phyloP scores from a whole-genome alignment of 306 rosid genomes.

The Prinsepia uniflora region DNA sequence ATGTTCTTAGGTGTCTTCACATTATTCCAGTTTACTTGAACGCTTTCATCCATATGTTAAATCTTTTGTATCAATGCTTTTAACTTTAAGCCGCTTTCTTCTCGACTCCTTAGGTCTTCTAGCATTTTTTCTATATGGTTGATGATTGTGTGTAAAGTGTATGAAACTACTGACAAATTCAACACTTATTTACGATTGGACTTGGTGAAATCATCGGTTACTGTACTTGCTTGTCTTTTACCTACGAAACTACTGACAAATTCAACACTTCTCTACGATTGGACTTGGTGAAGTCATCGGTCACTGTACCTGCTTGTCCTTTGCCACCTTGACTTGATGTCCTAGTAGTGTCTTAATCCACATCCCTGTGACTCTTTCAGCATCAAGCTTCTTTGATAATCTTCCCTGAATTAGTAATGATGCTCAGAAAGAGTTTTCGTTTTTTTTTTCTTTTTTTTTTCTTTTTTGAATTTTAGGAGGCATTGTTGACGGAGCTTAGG shows the following conservation, averaged over 20 bases:
- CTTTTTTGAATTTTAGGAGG: constrained; percentile 43
- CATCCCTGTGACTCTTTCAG: background rate
- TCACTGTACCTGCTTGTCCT: constrained; percentile 6
- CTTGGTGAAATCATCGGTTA: background rate
- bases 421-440: constrained; percentile 13
- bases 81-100: constrained; percentile 1
- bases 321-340: constrained; percentile 1
- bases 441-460: background rate
- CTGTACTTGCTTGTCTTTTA: constrained; percentile 4
- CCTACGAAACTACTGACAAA: background rate
- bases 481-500: constrained; percentile 55
- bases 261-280: background rate
- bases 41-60: background rate
- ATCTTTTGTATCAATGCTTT: background rate
- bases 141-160: background rate
- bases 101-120: background rate
- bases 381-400: constrained; percentile 12
- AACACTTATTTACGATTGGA: background rate
- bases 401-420: constrained; percentile 13
- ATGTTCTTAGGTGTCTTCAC: background rate
- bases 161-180: background rate
- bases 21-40: background rate
- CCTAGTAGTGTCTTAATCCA: background rate
- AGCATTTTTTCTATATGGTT: background rate
- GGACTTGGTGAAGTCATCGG: background rate